Evolutionary conservation across 140 eudicot genomes (phyloP), one percentile per base, ranked within the genome.

Genomic region (Oenanthe javanica): DNA sequence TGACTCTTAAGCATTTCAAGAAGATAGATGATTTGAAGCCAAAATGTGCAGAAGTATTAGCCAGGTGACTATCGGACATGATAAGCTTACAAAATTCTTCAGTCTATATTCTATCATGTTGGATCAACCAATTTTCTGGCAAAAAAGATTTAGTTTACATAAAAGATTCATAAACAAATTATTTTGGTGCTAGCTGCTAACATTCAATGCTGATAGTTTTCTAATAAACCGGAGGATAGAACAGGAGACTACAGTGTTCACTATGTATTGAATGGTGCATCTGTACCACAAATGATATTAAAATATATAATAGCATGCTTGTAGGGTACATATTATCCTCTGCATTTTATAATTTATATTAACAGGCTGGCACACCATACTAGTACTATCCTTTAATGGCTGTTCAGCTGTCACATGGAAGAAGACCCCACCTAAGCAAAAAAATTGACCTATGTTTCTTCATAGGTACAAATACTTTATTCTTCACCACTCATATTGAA

Each of bases 321-420:
- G 63, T 23, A 57, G 43, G 48, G 14, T 38, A 64, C 71, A 71
- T 38, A 69, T 14, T 43, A 38, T 55, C 63, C 75, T 51, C n/a
- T 67, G 38, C 78, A 21, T 52, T 55, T 38, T 49, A 48, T 71
- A 1, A 67, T 48, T 67, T 47, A 38, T 36, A 27, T 50, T 8
- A 49, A 14, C 9, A 50, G 51, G 64, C 64, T 67, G 80, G 80
- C 16, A 69, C 42, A 80, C 55, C 54, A 55, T 71, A 18, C 72
- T 69, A 73, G 36, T 45, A 63, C 76, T 69, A 57, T 76, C 86
- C 67, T 21, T 61, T 47, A 1, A 66, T 73, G 70, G 83, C 88
- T 82, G 84, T 83, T 80, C 48, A 77, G 75, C 82, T 49, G 64
- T 67, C 59, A 85, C 85, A 85, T 85, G 88, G 83, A 64, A 73